Base-by-base conservation (phyloP, 305 asterid species). In the Fraxinus floribunda region DNA sequence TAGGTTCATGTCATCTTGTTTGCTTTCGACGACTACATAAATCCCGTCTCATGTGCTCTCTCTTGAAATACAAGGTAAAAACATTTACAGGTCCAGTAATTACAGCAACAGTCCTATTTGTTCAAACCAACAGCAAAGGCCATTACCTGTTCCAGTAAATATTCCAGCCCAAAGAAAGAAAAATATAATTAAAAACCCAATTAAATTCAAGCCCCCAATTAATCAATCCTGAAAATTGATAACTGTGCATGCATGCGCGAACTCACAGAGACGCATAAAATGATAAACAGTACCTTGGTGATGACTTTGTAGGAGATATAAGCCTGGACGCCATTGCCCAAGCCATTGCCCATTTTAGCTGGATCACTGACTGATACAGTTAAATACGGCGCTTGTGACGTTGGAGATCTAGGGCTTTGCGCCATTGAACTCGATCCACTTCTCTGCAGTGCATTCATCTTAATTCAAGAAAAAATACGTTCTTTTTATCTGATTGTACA, bases 291-390 rank as follows among this genome's bases (percentile, higher is more conserved):
- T 83, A 96, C 98, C 98, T 90, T 92, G 73, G 99, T 93, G 83
- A 93, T 91, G 77, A 97, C 99, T 91, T 94, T 97, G 89, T 97
- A 97, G 22, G 99, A 97, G 60, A 94, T 92, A 80, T 97, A 97
- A 73, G 99, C 91, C 92, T 97, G 99, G 84, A 97, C 99, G 77
- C 99, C 98, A 79, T 89, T 95, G 18, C 98, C 99, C 99, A 97
- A 98, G 77, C 99, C 98, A 79, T 89, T 95, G 18, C 98, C 99
- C 99, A 97, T 94, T 83, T 97, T 97, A 88, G 99, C 98, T 66
- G 98, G 98, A 92, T 94, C 99, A 38, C 92, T 86, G 39, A 97
- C 97, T 20, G 97, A 92, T 5, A 94, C 98, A 26, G 91, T 88
- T 60, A 97, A 79, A 85, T 85, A 91, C 72, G 93, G 97, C 18